Evolutionary conservation across 495 filamentous ascomycete species (phyloP).

Genomic region (Hyphodiscus hymeniophilus): DNA sequence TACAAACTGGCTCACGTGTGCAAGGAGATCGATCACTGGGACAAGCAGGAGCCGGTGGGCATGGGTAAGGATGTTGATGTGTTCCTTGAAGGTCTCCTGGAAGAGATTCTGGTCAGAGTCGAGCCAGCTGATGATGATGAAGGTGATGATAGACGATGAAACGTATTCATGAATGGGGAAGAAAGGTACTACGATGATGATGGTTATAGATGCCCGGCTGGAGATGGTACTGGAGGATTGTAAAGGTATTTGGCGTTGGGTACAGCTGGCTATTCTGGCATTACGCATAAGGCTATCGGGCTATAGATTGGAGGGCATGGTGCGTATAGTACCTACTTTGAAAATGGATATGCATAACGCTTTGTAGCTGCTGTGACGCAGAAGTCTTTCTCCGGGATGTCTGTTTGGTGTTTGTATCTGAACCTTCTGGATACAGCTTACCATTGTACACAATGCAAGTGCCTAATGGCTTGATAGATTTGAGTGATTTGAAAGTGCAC

Average conservation of each 20-base stretch:
- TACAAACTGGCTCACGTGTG: constrained; percentile 70
- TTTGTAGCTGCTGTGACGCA: not conserved
- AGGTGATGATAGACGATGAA: constrained; percentile 14
- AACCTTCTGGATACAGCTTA: too few species aligned
- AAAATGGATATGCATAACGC: not conserved
- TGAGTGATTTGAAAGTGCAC: too few species aligned
- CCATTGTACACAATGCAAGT: too few species aligned
- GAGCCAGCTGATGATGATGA: constrained; percentile 73
- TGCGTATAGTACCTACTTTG: not conserved
- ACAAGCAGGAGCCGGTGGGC: constrained; percentile 72
- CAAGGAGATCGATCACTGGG: constrained; percentile 78
- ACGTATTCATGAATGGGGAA: not conserved
- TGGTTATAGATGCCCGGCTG: not conserved
- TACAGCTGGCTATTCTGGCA: too few species aligned
- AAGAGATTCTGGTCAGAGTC: constrained; percentile 89
- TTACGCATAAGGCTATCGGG: too few species aligned
- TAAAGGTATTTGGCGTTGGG: not conserved
- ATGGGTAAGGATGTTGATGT: constrained; percentile 85
- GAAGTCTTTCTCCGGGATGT: not conserved
- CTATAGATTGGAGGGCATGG: not conserved
- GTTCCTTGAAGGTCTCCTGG: constrained; percentile 84
- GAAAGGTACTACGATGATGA: not conserved
- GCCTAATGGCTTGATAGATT: too few species aligned
- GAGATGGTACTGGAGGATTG: not conserved
- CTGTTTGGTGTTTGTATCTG: too few species aligned